A percentile compares a stretch with the other conserved stretches of the same genome.
Conservation (phyloP, 116 monocot species). For the Dioscorea cayenensis region DNA sequence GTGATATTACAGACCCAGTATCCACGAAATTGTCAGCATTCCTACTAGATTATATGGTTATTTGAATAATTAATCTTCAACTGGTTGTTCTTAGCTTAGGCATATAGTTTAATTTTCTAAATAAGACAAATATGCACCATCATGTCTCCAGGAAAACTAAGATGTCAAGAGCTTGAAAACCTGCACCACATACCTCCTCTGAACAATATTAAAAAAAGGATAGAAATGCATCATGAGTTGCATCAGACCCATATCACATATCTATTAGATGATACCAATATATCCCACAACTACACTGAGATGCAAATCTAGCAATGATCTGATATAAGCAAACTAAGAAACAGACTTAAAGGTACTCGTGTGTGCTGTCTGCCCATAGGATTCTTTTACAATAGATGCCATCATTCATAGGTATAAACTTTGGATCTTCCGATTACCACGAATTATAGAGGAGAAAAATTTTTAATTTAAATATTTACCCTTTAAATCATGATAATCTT, state of each 20-base stretch:
- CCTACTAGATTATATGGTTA: not conserved
- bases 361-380: no score
- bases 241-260: not conserved
- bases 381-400: no score
- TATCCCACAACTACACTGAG: no score
- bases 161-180: no score
- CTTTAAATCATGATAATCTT: not conserved
- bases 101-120: not conserved
- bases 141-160: no score
- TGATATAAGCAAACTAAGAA: no score
- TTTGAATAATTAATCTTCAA: not conserved
- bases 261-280: not conserved
- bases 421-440: not conserved
- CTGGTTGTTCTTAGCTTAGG: not conserved
- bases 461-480: not conserved
- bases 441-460: not conserved
- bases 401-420: no score
- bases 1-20: not conserved
- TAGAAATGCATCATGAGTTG: constrained; percentile 1
- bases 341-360: no score
- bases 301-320: no score
- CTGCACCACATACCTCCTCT: no score
- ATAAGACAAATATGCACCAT: no score
- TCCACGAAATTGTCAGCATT: not conserved
- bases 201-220: not conserved